Evolutionary conservation across 139 green algal genomes (phyloP).

Genomic region (Desmodesmus armatus): DNA sequence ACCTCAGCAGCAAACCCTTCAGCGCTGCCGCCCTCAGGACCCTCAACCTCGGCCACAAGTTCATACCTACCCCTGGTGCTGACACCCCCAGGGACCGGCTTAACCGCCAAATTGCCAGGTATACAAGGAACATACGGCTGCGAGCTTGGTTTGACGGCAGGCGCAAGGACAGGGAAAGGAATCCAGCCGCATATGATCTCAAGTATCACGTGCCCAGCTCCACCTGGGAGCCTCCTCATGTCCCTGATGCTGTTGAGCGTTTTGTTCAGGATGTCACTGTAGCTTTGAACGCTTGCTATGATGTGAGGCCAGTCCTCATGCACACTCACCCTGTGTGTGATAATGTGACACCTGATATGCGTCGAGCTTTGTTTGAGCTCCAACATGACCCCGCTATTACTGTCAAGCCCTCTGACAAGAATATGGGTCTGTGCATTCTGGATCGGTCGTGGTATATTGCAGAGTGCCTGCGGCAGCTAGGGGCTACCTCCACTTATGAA

Average conservation of each 20-base stretch:
- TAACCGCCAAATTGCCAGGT: background rate
- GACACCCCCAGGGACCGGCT: background rate
- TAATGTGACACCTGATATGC: slow-evolving; percentile 12
- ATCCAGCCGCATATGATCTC: background rate
- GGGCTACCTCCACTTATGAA: background rate
- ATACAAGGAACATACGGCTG: background rate
- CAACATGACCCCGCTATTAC: background rate
- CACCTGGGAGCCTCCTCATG: background rate
- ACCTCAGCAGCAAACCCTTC: slow-evolving; percentile 21
- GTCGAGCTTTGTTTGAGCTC: background rate
- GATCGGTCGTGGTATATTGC: background rate
- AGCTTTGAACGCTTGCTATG: slow-evolving; percentile 16
- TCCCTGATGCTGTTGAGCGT: background rate
- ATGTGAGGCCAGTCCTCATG: background rate
- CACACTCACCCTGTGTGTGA: background rate
- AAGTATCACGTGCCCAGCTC: slow-evolving; percentile 16
- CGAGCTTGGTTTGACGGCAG: background rate
- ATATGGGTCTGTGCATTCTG: slow-evolving; percentile 11
- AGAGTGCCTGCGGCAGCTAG: background rate
- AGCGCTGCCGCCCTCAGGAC: background rate
- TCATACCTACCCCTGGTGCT: background rate
- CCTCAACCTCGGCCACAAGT: slow-evolving; percentile 24
- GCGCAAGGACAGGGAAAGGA: too few relatives aligned
- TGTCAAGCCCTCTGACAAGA: slow-evolving; percentile 18
- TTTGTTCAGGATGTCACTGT: background rate